A percentile compares a stretch with the other conserved stretches of the same genome.
Evolutionary conservation across 305 asterid species (phyloP).

Genomic region (Salvia sclarea): DNA sequence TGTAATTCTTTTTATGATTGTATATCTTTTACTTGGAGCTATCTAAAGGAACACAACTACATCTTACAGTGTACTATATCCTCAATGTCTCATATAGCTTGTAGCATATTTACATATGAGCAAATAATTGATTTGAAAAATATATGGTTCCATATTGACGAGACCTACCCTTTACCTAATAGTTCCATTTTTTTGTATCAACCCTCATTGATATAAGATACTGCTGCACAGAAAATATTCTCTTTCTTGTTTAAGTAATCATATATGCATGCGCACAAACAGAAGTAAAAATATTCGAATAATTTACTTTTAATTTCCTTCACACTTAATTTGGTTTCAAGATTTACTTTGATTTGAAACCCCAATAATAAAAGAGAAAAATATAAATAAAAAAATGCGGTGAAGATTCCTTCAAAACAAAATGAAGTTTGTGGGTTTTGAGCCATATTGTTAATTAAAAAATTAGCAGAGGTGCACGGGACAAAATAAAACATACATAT

Average conservation of each 20-base stretch:
- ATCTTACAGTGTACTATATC: not conserved
- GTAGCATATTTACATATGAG: not conserved
- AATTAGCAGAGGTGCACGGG: too few relatives aligned
- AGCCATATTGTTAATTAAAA: too few relatives aligned
- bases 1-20: not conserved
- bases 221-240: not conserved
- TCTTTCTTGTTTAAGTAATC: not conserved
- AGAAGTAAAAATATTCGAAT: not conserved
- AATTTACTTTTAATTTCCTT: too few relatives aligned
- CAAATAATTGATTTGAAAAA: not conserved
- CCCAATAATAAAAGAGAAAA: too few relatives aligned
- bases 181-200: not conserved
- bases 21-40: not conserved
- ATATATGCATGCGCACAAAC: not conserved
- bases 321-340: too few relatives aligned
- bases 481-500: too few relatives aligned
- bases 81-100: not conserved
- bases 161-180: not conserved
- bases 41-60: not conserved
- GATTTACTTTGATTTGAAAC: too few relatives aligned
- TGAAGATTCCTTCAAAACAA: too few relatives aligned
- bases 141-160: not conserved
- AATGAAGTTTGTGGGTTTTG: too few relatives aligned
- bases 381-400: too few relatives aligned
- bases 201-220: not conserved